These are phyloP conservation scores for Pistacia atlantica DNA, from an alignment of 345 rosid genomes.

Conservation along the genomic window DNA sequence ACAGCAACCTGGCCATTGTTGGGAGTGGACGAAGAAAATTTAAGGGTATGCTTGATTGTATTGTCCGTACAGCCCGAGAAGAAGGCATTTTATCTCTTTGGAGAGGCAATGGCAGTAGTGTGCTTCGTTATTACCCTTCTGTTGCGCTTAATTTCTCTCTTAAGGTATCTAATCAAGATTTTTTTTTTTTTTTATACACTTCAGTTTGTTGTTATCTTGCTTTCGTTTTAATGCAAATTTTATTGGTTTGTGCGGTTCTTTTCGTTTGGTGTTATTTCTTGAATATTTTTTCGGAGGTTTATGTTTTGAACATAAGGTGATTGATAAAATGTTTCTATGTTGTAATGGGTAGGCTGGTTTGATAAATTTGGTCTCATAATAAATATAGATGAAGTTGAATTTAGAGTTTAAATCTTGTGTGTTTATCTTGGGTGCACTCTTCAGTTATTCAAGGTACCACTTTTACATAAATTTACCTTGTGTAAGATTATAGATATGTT, in stretches of 20 bases:
- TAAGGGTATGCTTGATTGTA: constrained; percentile 91
- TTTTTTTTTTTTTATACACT: not conserved
- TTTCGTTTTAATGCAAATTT: not conserved
- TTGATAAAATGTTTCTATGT: constrained; percentile 33
- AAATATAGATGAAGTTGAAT: not conserved
- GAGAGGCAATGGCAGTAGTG: constrained; percentile 98
- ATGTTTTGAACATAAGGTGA: constrained; percentile 25
- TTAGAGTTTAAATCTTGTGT: not conserved
- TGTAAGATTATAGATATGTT: not conserved
- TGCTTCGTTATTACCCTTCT: constrained; percentile 91
- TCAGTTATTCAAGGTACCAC: not conserved
- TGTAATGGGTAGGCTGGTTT: not conserved
- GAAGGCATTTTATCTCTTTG: constrained; percentile 87
- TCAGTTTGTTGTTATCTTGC: not conserved
- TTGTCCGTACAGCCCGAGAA: constrained; percentile 76
- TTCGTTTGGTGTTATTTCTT: not conserved
- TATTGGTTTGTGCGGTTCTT: not conserved
- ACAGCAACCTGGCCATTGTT: constrained; percentile 84
- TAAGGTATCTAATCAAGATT: constrained; percentile 41
- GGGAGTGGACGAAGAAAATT: constrained; percentile 67
- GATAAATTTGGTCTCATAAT: not conserved
- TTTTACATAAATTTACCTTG: not conserved
- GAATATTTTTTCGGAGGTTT: constrained; percentile 6
- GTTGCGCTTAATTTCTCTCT: constrained; percentile 98
- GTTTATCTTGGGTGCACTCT: not conserved